Evolutionary conservation across 345 rosid genomes (phyloP).

Genomic region (Mangifera indica): DNA sequence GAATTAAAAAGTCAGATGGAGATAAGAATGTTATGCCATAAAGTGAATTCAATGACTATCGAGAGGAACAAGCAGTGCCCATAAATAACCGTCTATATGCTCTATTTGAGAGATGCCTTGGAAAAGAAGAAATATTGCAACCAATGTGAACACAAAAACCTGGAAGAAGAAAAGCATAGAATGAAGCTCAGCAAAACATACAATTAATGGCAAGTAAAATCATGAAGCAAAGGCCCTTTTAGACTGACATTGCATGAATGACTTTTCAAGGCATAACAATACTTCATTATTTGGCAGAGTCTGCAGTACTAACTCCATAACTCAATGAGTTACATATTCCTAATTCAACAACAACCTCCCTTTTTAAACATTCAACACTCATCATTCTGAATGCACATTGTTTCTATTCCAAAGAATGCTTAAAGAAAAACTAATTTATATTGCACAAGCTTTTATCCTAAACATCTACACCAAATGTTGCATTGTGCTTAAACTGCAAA

Average conservation of each 20-base stretch:
- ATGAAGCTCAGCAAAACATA: slow-evolving; percentile 14
- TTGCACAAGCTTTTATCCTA: background rate
- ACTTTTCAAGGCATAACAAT: background rate
- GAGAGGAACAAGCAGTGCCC: slow-evolving; percentile 89
- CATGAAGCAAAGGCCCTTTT: slow-evolving; percentile 9
- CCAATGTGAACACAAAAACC: slow-evolving; percentile 85
- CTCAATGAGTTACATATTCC: background rate
- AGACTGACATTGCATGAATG: background rate
- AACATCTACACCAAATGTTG: background rate
- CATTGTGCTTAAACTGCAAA: background rate
- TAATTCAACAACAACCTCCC: background rate
- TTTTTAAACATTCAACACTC: background rate
- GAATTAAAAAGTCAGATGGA: slow-evolving; percentile 5
- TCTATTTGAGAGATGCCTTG: slow-evolving; percentile 69
- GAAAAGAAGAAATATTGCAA: slow-evolving; percentile 85
- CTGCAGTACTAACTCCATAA: background rate
- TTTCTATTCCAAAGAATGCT: background rate
- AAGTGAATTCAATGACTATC: slow-evolving; percentile 80
- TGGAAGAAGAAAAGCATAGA: slow-evolving; percentile 35
- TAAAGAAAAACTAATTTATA: background rate
- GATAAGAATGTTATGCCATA: slow-evolving; percentile 63
- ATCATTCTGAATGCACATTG: background rate
- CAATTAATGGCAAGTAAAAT: background rate
- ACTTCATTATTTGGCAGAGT: background rate
- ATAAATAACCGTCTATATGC: slow-evolving; percentile 86